These are phyloP conservation scores for Apophysomyces sp. DNA, from an alignment of 371 early-diverging fungal genomes.

Conservation along the genomic window DNA sequence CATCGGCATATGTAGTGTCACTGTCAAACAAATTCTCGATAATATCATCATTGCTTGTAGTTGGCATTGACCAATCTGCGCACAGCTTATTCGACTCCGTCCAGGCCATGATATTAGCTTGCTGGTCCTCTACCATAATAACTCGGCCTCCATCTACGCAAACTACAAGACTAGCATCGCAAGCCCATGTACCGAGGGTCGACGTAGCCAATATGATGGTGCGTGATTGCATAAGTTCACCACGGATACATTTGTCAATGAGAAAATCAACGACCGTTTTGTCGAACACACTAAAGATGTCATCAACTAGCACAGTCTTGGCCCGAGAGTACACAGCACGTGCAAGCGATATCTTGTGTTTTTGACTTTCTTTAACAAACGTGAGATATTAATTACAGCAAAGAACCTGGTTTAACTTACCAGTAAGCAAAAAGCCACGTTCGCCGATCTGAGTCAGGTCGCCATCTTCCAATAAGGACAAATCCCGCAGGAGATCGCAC, in stretches of 20 bases:
- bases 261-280: slow-evolving; percentile 66
- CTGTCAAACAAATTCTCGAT: slow-evolving; percentile 34
- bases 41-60: slow-evolving; percentile 14
- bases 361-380: slow-evolving; percentile 62
- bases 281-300: slow-evolving; percentile 63
- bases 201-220: slow-evolving; percentile 82
- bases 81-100: slow-evolving; percentile 5
- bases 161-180: slow-evolving; percentile 66
- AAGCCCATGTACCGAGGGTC: slow-evolving; percentile 67
- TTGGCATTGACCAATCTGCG: not conserved
- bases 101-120: slow-evolving; percentile 6
- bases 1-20: slow-evolving; percentile 20
- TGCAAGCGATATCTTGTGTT: slow-evolving; percentile 72
- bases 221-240: slow-evolving; percentile 66
- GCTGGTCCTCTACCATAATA: not conserved
- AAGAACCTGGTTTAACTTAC: slow-evolving; percentile 58
- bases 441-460: slow-evolving; percentile 85
- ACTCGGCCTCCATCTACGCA: slow-evolving; percentile 11
- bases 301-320: slow-evolving; percentile 68
- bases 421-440: slow-evolving; percentile 24
- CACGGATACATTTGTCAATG: slow-evolving; percentile 61
- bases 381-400: not conserved
- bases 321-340: slow-evolving; percentile 71
- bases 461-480: slow-evolving; percentile 73
- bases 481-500: slow-evolving; percentile 72